Evolutionary conservation across 164 flowering plant species (phyloP), one percentile per base, ranked within the genome.

Genomic region (Euptelea pleiosperma): DNA sequence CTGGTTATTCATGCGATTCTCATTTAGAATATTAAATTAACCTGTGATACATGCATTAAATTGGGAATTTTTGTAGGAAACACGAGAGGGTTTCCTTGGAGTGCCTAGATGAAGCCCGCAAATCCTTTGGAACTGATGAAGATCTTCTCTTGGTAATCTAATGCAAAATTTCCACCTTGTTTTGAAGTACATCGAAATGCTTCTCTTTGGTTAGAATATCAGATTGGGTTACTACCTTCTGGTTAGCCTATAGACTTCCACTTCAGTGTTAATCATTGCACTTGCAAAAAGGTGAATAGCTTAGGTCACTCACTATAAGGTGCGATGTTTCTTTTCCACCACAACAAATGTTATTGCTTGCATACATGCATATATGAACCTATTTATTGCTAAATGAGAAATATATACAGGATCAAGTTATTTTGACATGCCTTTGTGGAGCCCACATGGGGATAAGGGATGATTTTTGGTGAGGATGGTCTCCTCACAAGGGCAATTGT

Each of bases 101-200:
- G 60, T 79, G 85, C 68, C 71, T 91, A 18, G 86, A 87, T 52
- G 84, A 81, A 61, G 96, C 99, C n/a, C 95, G 95, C 22, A 87
- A 87, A 75, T 81, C 93, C 15, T 94, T 85, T 74, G 99, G 99
- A 24, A 94, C 99, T 0, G 99, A 91, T 63, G 99, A 94, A 63
- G 99, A 94, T 77, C 79, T 94, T 76, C 87, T 91, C 19, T 64
- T 94, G 95, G 94, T 87, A 81, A 78, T 28, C 24, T 47, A 28
- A 52, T 12, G 30, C n/a, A 18, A 9, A 2, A 21, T 21, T 30
- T 35, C 3, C 28, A 14, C 26, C 6, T 6, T 39, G 21, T 30
- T 52, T 22, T 34, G 11, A 33, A 33, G 15, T 16, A 19, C 30
- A 29, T 45, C 28, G n/a, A 37, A 35, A 50, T 21, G 6, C 8